Evolutionary conservation across 2,329 filamentous ascomycete species (phyloP).

Genomic region (Colletotrichum sp.): DNA sequence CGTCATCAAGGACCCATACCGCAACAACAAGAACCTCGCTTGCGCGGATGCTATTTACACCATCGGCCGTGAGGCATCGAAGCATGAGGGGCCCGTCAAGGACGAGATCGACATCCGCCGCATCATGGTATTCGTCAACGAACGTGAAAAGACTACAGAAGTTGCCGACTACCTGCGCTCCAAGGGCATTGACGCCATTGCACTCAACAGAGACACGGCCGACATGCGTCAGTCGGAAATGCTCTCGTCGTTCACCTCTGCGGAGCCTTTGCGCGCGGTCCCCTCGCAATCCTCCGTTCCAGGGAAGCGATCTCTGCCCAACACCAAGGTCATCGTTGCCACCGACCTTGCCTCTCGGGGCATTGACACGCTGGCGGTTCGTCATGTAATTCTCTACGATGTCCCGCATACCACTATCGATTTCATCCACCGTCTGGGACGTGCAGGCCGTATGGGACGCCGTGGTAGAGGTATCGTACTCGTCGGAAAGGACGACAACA

Average conservation of each 20-base stretch:
- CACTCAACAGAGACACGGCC: conserved; percentile 82
- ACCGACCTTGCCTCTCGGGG: conserved; percentile 92
- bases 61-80: conserved; percentile 77
- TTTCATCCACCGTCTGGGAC: conserved; percentile 93
- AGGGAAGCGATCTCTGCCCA: conserved; percentile 61
- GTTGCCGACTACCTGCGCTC: conserved; percentile 77
- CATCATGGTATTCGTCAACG: conserved; percentile 95
- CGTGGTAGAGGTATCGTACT: conserved; percentile 89
- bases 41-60: conserved; percentile 96
- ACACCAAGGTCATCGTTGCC: conserved; percentile 90
- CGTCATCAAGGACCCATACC: conserved; percentile 89
- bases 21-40: conserved; percentile 88
- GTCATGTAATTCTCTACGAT: conserved; percentile 92
- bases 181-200: conserved; percentile 88
- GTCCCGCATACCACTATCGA: conserved; percentile 98
- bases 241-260: conserved; percentile 73
- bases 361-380: conserved; percentile 90
- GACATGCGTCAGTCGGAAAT: conserved; percentile 79
- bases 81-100: conserved; percentile 59
- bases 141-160: conserved; percentile 85
- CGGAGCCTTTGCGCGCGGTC: conserved; percentile 41
- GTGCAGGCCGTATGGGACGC: conserved; percentile 90
- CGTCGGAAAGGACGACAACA: conserved; percentile 86
- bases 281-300: conserved; percentile 29
- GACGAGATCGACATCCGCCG: conserved; percentile 73